Percentiles rank a stretch among this genome's conserved stretches.
phyloP scores from a whole-genome alignment of 768 basidiomycete genomes.

The Pisolithus orientalis region DNA sequence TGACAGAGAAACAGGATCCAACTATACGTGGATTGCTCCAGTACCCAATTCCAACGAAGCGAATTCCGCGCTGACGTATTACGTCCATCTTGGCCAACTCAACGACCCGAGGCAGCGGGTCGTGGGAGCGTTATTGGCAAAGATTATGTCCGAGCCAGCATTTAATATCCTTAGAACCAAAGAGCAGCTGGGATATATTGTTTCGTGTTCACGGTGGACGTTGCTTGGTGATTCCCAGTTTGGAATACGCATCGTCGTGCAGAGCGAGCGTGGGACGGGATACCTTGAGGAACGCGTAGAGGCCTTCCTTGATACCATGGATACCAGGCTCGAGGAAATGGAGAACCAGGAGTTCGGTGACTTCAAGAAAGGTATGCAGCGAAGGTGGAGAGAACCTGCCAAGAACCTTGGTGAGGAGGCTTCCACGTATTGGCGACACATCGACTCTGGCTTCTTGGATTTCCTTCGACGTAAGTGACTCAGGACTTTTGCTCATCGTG shows the following conservation, averaged over 20 bases:
- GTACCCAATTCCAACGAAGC: constrained; percentile 81
- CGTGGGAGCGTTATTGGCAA: constrained; percentile 62
- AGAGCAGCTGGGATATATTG: constrained; percentile 94
- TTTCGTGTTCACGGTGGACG: constrained; percentile 52
- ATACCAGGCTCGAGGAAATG: constrained; percentile 62
- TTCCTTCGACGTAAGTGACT: constrained; percentile 70
- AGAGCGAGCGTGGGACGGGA: constrained; percentile 75
- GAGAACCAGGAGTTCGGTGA: constrained; percentile 63
- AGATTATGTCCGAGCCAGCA: constrained; percentile 85
- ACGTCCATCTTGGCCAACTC: constrained; percentile 69
- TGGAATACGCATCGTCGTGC: constrained; percentile 79
- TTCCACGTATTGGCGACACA: constrained; percentile 58
- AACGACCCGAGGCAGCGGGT: constrained; percentile 61
- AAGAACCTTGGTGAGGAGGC: constrained; percentile 88
- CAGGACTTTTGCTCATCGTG: neutral
- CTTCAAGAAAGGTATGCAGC: constrained; percentile 71
- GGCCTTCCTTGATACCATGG: constrained; percentile 76
- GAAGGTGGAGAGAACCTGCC: constrained; percentile 76
- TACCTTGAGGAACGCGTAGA: constrained; percentile 88
- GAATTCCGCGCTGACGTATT: constrained; percentile 86
- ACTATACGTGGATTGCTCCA: constrained; percentile 56
- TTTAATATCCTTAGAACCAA: constrained; percentile 90
- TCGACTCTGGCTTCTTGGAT: constrained; percentile 78
- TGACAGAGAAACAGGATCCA: constrained; percentile 46
- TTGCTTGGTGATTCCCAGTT: constrained; percentile 61